Evolutionary conservation across 2,329 filamentous ascomycete genomes (phyloP).

Genomic region (Paecilomyces sp.): DNA sequence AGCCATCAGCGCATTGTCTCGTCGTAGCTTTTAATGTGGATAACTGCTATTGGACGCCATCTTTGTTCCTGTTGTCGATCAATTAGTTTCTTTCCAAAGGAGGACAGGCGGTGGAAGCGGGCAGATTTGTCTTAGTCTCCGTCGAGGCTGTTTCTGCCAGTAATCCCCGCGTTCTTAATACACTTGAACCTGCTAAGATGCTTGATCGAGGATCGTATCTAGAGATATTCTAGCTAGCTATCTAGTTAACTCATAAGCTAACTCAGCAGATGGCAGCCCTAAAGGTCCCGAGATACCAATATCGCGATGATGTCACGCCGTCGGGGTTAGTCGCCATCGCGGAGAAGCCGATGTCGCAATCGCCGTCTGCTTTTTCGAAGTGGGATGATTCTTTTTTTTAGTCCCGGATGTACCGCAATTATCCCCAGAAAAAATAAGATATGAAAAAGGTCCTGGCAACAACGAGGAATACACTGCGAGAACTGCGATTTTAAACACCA

Average conservation of each 20-base stretch:
- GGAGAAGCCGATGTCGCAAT: constrained; percentile 5
- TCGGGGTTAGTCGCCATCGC: constrained; percentile 12
- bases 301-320: constrained; percentile 15
- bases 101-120: no score
- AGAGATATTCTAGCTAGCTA: no score
- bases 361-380: constrained; percentile 10
- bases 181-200: no score
- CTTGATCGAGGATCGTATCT: no score
- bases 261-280: no score
- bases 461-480: no score
- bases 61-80: background rate
- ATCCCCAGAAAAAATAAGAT: background rate
- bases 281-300: no score
- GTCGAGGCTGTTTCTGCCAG: no score
- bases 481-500: background rate
- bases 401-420: background rate
- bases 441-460: no score
- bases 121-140: no score
- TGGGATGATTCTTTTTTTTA: background rate
- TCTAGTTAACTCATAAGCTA: no score
- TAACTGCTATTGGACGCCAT: background rate
- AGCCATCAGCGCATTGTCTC: background rate
- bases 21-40: background rate
- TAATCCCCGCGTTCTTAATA: no score
- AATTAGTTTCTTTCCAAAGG: background rate